A percentile compares a stretch with the other conserved stretches of the same genome.
These are phyloP conservation scores for Gentiana macrophylla DNA, from an alignment of 257 asterid genomes.

Conservation along the genomic window DNA sequence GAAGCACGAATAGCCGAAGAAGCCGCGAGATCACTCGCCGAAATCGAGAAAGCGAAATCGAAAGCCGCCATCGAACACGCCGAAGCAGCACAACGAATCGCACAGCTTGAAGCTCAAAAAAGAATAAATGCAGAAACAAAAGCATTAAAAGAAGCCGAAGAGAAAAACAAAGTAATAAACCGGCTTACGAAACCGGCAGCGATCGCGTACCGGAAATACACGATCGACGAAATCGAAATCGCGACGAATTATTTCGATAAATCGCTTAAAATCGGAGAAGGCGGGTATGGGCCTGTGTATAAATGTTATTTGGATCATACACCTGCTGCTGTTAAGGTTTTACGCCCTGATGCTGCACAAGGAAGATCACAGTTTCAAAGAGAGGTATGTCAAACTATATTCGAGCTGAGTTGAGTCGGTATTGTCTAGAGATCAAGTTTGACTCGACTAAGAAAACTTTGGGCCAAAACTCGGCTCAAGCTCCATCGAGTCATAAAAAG, in stretches of 20 bases:
- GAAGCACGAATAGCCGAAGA: constrained; percentile 40
- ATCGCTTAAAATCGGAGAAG: constrained; percentile 31
- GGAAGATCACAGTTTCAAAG: too few species aligned
- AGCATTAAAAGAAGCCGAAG: constrained; percentile 10
- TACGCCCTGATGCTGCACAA: too few species aligned
- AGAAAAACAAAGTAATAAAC: background rate
- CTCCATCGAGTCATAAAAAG: too few species aligned
- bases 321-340: constrained; percentile 4
- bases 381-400: too few species aligned
- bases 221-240: constrained; percentile 34
- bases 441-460: too few species aligned
- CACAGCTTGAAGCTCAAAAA: constrained; percentile 1
- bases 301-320: constrained; percentile 34
- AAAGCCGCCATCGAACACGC: constrained; percentile 34
- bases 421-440: too few species aligned
- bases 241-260: constrained; percentile 29
- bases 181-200: constrained; percentile 7
- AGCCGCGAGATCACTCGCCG: constrained; percentile 32
- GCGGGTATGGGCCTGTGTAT: constrained; percentile 7
- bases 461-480: too few species aligned
- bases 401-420: too few species aligned
- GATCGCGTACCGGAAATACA: constrained; percentile 24
- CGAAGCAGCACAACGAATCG: constrained; percentile 20
- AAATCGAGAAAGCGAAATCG: constrained; percentile 35
- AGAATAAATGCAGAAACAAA: constrained; percentile 11